Evolutionary conservation across 306 rosid species (phyloP).

Genomic region (Cicer chorassanicum): DNA sequence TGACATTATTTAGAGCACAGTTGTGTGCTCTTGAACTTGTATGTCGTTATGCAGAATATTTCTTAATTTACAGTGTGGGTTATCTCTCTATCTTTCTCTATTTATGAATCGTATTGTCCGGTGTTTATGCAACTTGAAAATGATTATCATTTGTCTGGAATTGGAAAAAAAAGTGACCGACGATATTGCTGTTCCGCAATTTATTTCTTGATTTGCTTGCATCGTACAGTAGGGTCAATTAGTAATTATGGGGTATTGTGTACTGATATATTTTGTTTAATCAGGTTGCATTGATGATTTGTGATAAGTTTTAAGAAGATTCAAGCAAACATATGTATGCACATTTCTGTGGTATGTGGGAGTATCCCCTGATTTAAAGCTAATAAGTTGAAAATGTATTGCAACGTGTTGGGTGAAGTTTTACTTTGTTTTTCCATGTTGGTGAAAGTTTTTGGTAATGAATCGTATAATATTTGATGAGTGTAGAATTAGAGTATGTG

Average conservation of each 20-base stretch:
- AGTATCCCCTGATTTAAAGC: neutral
- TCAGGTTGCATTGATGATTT: conserved; percentile 77
- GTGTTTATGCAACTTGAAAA: conserved; percentile 32
- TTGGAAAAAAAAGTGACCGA: neutral
- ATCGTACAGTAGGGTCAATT: conserved; percentile 32
- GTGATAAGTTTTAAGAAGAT: conserved; percentile 59
- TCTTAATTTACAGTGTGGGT: neutral
- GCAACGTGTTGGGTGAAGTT: conserved; percentile 13
- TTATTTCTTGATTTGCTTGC: conserved; percentile 9
- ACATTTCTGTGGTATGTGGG: too few species aligned
- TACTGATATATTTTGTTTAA: conserved; percentile 53
- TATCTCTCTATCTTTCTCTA: neutral
- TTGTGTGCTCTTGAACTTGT: conserved; percentile 38
- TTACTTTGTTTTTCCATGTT: neutral
- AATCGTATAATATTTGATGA: neutral
- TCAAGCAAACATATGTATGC: conserved; percentile 41
- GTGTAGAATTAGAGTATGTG: conserved; percentile 6
- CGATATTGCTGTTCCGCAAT: conserved; percentile 9
- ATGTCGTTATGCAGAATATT: conserved; percentile 14
- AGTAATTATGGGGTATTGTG: conserved; percentile 31
- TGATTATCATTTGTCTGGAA: neutral
- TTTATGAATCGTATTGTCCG: neutral
- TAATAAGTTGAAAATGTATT: neutral
- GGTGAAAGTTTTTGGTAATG: neutral
- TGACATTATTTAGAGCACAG: conserved; percentile 35